Evolutionary conservation across 2,329 filamentous ascomycete genomes (phyloP), one percentile per base, ranked within the genome.

Genomic region (Nemania sp.): DNA sequence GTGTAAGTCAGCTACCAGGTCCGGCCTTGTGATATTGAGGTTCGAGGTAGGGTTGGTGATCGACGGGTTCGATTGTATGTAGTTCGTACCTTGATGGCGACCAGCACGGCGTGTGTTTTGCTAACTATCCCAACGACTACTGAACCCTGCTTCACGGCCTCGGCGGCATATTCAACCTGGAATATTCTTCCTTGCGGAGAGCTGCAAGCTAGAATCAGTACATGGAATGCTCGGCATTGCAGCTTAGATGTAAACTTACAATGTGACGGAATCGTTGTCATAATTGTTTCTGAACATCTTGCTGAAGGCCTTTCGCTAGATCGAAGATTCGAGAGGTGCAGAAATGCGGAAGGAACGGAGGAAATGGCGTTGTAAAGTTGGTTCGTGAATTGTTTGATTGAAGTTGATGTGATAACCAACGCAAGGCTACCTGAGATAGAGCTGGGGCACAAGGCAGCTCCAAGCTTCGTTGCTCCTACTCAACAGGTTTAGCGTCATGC

Each of bases 281-380:
- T 99, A 99, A 78, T 97, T 97, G 83, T 99, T 99, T 78, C 94
- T 86, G 80, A 99, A 99, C 94, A 99, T 97, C 70, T 70, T 86
- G 82, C 63, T 66, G 26, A 44, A 40, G 20, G 50, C 19, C 50
- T 15, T 22, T 31, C 40, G 24, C 46, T 17, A 48, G 8, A 15
- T 23, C 23, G 20, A 11, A 7, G 19, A 9, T 30, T 34, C n/a
- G 19, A 11, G 33, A 22, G 36, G 41, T 41, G 14, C 33, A 3
- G 49, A 22, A 34, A 4, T 37, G 15, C 31, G 26, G 20, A 12
- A 45, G 47, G 30, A 31, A 40, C 20, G 42, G 23, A 50, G 34
- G 36, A 40, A 52, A 45, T n/a, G 48, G 48, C 3, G 37, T 6
- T 44, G 43, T 51, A 45, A 48, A 51, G 51, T 49, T 60, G 56